Evolutionary conservation across 1,284 basidiomycete species (phyloP).

Genomic region (Heterobasidion occidentale): DNA sequence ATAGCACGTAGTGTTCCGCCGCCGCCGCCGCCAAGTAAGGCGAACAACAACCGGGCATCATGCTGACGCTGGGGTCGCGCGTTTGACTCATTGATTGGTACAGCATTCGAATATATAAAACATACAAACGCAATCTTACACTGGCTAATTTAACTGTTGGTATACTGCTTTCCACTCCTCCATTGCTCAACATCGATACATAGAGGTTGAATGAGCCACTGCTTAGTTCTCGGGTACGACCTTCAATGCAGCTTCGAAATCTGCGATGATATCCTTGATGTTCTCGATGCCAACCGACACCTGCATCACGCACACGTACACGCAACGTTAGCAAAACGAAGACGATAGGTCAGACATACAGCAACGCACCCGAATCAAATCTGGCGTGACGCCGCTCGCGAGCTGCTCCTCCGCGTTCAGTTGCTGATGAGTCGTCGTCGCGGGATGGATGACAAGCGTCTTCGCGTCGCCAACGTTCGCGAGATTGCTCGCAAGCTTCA

Average conservation of each 20-base stretch:
- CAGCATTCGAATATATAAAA: neutral
- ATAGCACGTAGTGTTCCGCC: too few species aligned
- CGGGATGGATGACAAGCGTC: conserved; percentile 79
- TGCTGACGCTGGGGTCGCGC: too few species aligned
- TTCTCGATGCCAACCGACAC: conserved; percentile 79
- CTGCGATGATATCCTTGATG: conserved; percentile 80
- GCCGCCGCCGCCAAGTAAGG: too few species aligned
- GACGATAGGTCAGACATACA: neutral
- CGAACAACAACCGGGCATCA: too few species aligned
- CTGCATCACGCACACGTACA: conserved; percentile 17
- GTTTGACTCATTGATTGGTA: neutral
- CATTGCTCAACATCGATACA: neutral
- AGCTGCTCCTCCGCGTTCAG: conserved; percentile 63
- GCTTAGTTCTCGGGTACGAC: conserved; percentile 10
- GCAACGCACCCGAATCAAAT: conserved; percentile 65
- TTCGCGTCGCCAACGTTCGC: conserved; percentile 82
- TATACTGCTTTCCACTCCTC: neutral
- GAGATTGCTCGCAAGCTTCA: conserved; percentile 70
- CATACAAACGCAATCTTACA: neutral
- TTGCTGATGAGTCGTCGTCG: conserved; percentile 81
- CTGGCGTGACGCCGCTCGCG: conserved; percentile 69
- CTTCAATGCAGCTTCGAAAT: conserved; percentile 63
- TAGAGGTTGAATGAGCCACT: too few species aligned
- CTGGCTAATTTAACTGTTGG: neutral
- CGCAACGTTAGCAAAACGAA: neutral